phyloP scores from a whole-genome alignment of 2,329 filamentous ascomycete genomes.

The Neobulgaria alba region DNA sequence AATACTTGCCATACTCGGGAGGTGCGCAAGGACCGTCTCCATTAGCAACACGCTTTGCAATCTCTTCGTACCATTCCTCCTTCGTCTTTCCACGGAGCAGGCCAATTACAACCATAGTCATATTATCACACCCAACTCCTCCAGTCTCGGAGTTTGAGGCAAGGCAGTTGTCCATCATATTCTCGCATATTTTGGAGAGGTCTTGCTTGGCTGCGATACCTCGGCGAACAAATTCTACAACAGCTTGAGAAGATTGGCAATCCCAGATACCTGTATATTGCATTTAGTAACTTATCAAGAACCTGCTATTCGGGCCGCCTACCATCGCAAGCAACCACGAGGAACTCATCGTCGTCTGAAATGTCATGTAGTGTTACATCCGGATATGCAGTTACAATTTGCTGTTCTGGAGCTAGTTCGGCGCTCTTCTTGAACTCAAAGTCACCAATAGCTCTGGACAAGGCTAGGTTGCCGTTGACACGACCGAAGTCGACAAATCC shows the following conservation, averaged over 20 bases:
- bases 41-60: conserved; percentile 87
- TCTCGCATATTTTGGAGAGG: conserved; percentile 91
- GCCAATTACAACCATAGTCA: conserved; percentile 92
- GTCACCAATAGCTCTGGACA: conserved; percentile 95
- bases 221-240: conserved; percentile 91
- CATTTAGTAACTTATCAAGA: conserved; percentile 14
- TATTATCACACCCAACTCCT: conserved; percentile 97
- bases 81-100: conserved; percentile 86
- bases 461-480: conserved; percentile 93
- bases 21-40: conserved; percentile 97
- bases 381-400: conserved; percentile 95
- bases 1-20: conserved; percentile 84
- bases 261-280: conserved; percentile 82
- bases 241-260: conserved; percentile 95
- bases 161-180: conserved; percentile 99
- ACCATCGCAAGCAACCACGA: conserved; percentile 91
- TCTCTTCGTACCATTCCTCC: conserved; percentile 97
- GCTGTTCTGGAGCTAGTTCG: conserved; percentile 92
- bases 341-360: conserved; percentile 88
- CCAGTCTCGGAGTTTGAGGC: conserved; percentile 97
- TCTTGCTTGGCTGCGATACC: conserved; percentile 96
- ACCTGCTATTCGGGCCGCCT: conserved; percentile 32
- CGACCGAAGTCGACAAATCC: conserved; percentile 98
- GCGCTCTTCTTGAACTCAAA: conserved; percentile 99
- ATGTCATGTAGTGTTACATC: conserved; percentile 90